phyloP scores from a whole-genome alignment of 202 grass and related monocot species.

The Schoenoplectus tabernaemontani region DNA sequence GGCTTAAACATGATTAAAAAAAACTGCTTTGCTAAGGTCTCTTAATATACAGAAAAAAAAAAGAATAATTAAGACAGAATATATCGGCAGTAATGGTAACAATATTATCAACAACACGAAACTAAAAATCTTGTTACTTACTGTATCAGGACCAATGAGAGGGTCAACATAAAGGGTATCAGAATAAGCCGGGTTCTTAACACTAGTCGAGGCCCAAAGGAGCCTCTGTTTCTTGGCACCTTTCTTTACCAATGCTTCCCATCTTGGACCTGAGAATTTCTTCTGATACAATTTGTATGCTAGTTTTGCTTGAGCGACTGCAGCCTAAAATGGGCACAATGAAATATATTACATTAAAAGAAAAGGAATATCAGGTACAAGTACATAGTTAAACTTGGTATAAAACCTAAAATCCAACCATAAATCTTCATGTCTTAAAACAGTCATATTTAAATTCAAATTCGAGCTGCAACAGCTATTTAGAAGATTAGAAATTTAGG shows the following conservation, averaged over 20 bases:
- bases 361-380: background rate
- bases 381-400: background rate
- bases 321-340: slow-evolving; percentile 46
- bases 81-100: background rate
- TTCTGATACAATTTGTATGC: slow-evolving; percentile 92
- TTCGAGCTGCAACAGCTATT: background rate
- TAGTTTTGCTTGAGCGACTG: slow-evolving; percentile 83
- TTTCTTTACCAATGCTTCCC: slow-evolving; percentile 98
- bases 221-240: slow-evolving; percentile 97
- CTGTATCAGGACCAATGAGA: slow-evolving; percentile 95
- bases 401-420: background rate
- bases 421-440: background rate
- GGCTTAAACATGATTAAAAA: background rate
- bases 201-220: slow-evolving; percentile 92
- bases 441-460: background rate
- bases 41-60: background rate
- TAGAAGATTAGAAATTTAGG: background rate
- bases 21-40: background rate
- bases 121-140: slow-evolving; percentile 32
- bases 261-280: slow-evolving; percentile 97
- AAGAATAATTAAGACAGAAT: background rate
- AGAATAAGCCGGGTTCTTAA: slow-evolving; percentile 90
- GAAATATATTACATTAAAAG: background rate
- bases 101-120: background rate
- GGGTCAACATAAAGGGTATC: slow-evolving; percentile 96